Percentiles rank a stretch among this genome's conserved stretches.
Conservation (phyloP, 2,329 filamentous ascomycete genomes). For the Blastomyces emzantsi region DNA sequence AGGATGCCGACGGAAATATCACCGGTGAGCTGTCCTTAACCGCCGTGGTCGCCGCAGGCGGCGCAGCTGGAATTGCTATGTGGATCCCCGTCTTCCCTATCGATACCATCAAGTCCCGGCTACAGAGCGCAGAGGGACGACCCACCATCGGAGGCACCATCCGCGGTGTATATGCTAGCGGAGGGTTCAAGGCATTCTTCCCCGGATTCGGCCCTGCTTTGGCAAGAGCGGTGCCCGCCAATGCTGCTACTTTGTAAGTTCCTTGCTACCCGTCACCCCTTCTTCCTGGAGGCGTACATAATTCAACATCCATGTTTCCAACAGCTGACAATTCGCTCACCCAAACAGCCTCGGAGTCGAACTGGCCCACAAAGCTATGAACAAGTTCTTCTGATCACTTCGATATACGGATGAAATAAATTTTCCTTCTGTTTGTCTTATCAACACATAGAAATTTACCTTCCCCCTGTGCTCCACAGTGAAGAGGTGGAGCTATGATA, state of each 20-base stretch:
- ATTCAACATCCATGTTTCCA: slow-evolving; percentile 1
- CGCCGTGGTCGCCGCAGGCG: slow-evolving; percentile 79
- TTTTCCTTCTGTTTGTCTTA: background rate
- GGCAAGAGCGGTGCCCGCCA: slow-evolving; percentile 86
- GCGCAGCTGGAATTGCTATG: slow-evolving; percentile 90
- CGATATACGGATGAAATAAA: background rate
- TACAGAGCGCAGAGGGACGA: slow-evolving; percentile 85
- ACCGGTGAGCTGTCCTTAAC: slow-evolving; percentile 68
- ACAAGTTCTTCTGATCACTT: slow-evolving; percentile 35
- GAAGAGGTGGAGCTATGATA: background rate
- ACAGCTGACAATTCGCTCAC: slow-evolving; percentile 13
- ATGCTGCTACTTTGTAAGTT: slow-evolving; percentile 76
- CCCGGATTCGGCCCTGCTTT: slow-evolving; percentile 90
- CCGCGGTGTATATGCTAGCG: slow-evolving; percentile 68
- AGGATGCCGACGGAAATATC: slow-evolving; percentile 64
- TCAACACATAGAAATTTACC: background rate
- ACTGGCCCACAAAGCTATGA: slow-evolving; percentile 44
- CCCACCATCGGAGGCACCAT: slow-evolving; percentile 74
- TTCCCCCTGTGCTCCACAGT: background rate
- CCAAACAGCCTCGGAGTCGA: slow-evolving; percentile 39
- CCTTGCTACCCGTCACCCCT: background rate
- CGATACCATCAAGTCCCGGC: slow-evolving; percentile 87
- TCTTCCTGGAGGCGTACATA: background rate
- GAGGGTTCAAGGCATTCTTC: slow-evolving; percentile 89
- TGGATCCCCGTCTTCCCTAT: slow-evolving; percentile 98